Base-by-base conservation (phyloP, 768 basidiomycete genomes). In the Leccinum variicolor region DNA sequence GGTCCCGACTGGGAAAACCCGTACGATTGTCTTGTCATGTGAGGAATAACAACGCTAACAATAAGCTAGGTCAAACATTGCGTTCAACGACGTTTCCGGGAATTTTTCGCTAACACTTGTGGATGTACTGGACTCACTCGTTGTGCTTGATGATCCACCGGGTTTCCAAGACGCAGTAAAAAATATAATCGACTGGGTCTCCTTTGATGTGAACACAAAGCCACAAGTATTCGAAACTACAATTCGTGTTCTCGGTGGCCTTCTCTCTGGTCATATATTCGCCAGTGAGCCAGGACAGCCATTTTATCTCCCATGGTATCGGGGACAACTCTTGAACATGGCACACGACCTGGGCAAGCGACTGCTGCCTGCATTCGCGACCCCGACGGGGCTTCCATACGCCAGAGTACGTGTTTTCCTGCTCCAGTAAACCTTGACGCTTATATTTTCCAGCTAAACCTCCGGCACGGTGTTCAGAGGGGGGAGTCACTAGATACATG, bases 181-280 rank as follows among this genome's bases (percentile, higher is more conserved):
- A 58, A 84, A 90, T 60, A 83, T 94, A 54, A 88, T 96, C 52
- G 73, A 84, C 53, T 85, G 83, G 80, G 90, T 97, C 39, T 87
- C 87, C 1, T 98, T 97, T 71, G 91, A 98, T 68, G 89, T 94
- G 56, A 87, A 98, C 73, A 93, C 92, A 43, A 92, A 86, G 72
- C 94, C 97, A n/a, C 96, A 99, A 79, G 89, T 98, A 4, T 99
- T 99, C 67, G 96, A 99, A 76, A 92, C 91, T 10, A 98, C 92
- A 1, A 98, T 98, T 55, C 85, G 95, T 26, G 92, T 94, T 6
- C 77, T 99, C 9, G 97, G 97, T 3, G 93, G 94, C 4, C 81
- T 99, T 36, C 71, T 94, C 14, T 92, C 91, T 7, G 94, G 84
- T 25, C 94, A 94, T 65, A 83, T 88, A 52, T 90, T 86, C 68